Conservation (phyloP, 805 yeast species). For the Ogataea zsoltii region DNA sequence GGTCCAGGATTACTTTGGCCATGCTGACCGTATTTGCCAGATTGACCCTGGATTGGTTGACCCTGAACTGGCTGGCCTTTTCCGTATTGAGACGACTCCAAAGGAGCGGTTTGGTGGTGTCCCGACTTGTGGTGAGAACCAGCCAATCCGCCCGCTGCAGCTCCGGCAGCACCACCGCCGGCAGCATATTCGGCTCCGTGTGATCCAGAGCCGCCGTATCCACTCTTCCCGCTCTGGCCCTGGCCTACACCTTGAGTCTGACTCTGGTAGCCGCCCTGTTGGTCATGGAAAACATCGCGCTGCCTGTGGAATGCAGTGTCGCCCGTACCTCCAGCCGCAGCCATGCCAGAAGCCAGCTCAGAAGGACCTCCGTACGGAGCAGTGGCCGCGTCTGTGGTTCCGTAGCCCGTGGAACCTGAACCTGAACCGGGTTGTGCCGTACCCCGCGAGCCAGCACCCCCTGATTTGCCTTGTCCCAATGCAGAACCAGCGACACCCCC, state of each 20-base stretch:
- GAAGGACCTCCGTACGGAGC: slow-evolving; percentile 4
- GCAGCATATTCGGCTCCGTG: neutral
- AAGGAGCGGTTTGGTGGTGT: slow-evolving; percentile 1
- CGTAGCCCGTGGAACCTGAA: neutral
- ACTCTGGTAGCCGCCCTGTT: neutral
- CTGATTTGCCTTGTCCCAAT: neutral
- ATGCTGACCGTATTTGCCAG: neutral
- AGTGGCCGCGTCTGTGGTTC: slow-evolving; percentile 1
- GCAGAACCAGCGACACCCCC: neutral
- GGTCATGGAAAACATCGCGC: neutral
- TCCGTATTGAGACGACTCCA: neutral
- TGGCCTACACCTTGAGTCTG: neutral
- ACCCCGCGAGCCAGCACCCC: neutral
- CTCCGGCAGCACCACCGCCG: slow-evolving; percentile 6
- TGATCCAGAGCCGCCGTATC: neutral
- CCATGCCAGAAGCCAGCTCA: neutral
- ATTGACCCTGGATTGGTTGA: neutral
- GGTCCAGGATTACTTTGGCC: slow-evolving; percentile 1
- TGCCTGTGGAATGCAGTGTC: slow-evolving; percentile 1
- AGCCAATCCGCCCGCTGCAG: neutral
- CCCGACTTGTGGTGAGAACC: neutral
- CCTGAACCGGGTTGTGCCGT: neutral
- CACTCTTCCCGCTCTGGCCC: neutral
- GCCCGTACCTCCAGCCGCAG: slow-evolving; percentile 7
- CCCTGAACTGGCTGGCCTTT: neutral